Conservation (phyloP, 208 protist genomes). For the Leishmania tropica region DNA sequence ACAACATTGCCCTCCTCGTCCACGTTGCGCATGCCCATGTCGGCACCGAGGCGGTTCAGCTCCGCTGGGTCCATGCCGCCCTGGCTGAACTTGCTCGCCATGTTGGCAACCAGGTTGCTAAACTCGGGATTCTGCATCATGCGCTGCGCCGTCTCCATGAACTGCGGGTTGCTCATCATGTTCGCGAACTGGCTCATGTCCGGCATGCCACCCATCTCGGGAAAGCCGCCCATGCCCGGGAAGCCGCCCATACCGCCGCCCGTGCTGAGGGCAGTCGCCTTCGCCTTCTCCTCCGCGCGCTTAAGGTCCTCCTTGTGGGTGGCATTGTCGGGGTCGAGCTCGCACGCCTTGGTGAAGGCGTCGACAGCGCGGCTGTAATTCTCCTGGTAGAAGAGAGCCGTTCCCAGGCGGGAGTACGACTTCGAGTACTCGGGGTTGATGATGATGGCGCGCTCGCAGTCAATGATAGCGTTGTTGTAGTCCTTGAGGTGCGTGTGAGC, state of each 20-base stretch:
- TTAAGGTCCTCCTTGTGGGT: constrained; percentile 93
- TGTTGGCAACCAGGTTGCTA: constrained; percentile 80
- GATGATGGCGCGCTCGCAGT: constrained; percentile 89
- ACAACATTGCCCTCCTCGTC: constrained; percentile 65
- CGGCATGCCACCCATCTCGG: constrained; percentile 65
- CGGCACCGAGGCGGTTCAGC: constrained; percentile 45
- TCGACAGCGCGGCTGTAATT: constrained; percentile 85
- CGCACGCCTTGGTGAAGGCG: constrained; percentile 88
- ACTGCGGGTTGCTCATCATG: constrained; percentile 93
- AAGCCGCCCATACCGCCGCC: constrained; percentile 34
- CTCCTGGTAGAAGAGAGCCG: constrained; percentile 90
- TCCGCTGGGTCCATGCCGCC: constrained; percentile 56
- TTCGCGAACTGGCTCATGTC: constrained; percentile 77
- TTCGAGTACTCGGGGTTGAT: constrained; percentile 91
- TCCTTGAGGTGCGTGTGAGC: constrained; percentile 92
- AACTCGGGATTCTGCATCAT: constrained; percentile 94
- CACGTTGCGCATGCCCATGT: constrained; percentile 41
- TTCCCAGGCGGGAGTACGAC: constrained; percentile 90
- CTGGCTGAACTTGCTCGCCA: constrained; percentile 71
- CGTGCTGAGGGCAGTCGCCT: constrained; percentile 33
- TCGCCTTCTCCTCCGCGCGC: constrained; percentile 83
- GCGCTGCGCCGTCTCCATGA: constrained; percentile 84
- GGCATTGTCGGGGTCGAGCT: constrained; percentile 92
- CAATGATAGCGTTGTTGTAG: constrained; percentile 85
- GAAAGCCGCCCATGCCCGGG: constrained; percentile 43